phyloP scores from a whole-genome alignment of 371 early-diverging fungal genomes.

The Haplosporangium sp. region DNA sequence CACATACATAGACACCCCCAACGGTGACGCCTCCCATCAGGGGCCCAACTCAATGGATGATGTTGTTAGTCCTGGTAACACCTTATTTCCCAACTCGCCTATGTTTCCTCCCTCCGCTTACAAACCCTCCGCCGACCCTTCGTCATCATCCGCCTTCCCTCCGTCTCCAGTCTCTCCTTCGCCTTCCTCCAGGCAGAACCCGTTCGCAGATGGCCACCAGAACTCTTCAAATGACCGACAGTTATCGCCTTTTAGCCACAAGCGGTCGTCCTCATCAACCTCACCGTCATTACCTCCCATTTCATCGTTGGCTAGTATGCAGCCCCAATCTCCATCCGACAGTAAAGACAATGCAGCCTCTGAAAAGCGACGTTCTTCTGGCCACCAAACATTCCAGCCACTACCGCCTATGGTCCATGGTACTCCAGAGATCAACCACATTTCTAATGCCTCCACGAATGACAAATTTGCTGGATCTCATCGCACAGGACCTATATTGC shows the following conservation, averaged over 20 bases:
- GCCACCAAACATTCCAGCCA: too few species aligned
- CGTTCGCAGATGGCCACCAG: not conserved
- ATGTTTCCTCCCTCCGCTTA: too few species aligned
- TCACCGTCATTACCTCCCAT: conserved; percentile 36
- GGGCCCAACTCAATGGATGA: conserved; percentile 10
- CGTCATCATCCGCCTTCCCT: conserved; percentile 21
- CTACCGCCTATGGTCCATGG: too few species aligned
- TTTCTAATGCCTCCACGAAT: not conserved
- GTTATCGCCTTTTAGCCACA: conserved; percentile 15
- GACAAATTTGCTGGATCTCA: conserved; percentile 9
- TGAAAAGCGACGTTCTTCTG: not conserved
- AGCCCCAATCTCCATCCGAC: conserved; percentile 25
- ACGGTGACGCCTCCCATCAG: too few species aligned
- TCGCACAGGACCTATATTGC: conserved; percentile 23
- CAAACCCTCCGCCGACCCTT: too few species aligned
- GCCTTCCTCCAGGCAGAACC: conserved; percentile 16
- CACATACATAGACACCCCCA: too few species aligned
- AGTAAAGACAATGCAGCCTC: not conserved
- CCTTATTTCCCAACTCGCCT: not conserved
- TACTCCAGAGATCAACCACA: not conserved
- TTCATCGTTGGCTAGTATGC: conserved; percentile 33
- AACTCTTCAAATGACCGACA: conserved; percentile 2
- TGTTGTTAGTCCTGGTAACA: conserved; percentile 10
- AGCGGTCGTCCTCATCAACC: conserved; percentile 1
- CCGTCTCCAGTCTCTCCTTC: conserved; percentile 31